Evolutionary conservation across 23 red algal species (phyloP).

Genomic region (Gracilaria domingensis): DNA sequence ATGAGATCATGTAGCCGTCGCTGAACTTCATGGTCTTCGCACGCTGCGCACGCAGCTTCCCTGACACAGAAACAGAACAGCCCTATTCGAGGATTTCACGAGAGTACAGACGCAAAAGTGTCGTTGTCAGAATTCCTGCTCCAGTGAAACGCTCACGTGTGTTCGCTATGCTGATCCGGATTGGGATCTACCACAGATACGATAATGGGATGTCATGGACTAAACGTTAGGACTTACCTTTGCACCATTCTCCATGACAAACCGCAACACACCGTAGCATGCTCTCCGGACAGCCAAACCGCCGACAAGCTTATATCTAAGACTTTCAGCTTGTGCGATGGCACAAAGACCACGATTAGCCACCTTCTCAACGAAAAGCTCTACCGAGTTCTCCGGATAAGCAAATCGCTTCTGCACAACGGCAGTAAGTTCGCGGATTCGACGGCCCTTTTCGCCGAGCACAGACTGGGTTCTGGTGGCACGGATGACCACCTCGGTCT

Average conservation of each 20-base stretch:
- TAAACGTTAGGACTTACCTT: constrained; percentile 52
- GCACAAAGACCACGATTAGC: constrained; percentile 97
- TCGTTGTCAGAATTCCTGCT: not conserved
- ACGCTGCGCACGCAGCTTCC: constrained; percentile 98
- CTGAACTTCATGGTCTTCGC: constrained; percentile 99
- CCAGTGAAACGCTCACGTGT: not conserved
- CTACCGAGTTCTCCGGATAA: constrained; percentile 87
- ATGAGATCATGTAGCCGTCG: constrained; percentile 99
- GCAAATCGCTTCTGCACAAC: constrained; percentile 97
- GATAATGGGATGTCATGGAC: not conserved
- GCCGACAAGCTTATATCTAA: constrained; percentile 98
- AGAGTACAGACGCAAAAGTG: not conserved
- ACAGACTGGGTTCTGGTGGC: constrained; percentile 96
- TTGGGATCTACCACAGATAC: not conserved
- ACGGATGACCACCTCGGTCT: constrained; percentile 95
- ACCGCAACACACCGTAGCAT: constrained; percentile 98
- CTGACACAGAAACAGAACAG: constrained; percentile 92
- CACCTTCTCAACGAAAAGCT: constrained; percentile 97
- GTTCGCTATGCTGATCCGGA: not conserved
- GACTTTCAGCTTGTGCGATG: constrained; percentile 98
- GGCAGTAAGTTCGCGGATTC: constrained; percentile 98
- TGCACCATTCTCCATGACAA: constrained; percentile 94
- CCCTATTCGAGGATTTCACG: constrained; percentile 40
- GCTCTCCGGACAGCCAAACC: constrained; percentile 96
- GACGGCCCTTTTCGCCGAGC: constrained; percentile 91